These are phyloP conservation scores for Gonapodya sp. DNA, from an alignment of 192 early-diverging fungal genomes.

Conservation along the genomic window DNA sequence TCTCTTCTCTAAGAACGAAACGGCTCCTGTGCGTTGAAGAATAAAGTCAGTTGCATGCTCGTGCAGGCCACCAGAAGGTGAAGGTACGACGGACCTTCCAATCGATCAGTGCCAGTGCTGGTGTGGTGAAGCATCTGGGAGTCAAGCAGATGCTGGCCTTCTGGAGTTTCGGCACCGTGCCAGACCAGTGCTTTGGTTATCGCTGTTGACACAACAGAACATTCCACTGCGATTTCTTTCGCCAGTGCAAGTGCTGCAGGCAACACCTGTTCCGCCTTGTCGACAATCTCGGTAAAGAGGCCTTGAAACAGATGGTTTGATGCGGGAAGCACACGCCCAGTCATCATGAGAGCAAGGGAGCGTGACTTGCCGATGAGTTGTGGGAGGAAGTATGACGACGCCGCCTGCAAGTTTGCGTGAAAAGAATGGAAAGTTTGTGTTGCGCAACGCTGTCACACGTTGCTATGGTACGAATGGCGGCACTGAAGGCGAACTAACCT, in stretches of 20 bases:
- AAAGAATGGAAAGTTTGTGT: too few relatives aligned
- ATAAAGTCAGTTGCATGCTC: neutral
- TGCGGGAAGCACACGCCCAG: slow-evolving; percentile 14
- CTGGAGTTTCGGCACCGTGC: slow-evolving; percentile 11
- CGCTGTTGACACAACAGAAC: neutral
- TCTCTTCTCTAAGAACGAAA: neutral
- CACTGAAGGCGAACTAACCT: too few relatives aligned
- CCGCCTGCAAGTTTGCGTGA: too few relatives aligned
- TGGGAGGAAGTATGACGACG: slow-evolving; percentile 11
- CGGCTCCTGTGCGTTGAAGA: neutral
- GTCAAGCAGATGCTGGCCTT: slow-evolving; percentile 16
- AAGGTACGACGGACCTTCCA: neutral
- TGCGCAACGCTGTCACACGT: too few relatives aligned
- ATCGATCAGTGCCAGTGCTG: slow-evolving; percentile 10
- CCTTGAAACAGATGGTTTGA: neutral
- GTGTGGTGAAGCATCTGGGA: neutral
- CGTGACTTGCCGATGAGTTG: slow-evolving; percentile 19
- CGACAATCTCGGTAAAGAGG: slow-evolving; percentile 16
- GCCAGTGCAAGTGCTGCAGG: slow-evolving; percentile 9
- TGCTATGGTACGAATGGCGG: too few relatives aligned
- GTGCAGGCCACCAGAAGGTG: neutral
- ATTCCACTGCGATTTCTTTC: neutral
- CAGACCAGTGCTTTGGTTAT: slow-evolving; percentile 13
- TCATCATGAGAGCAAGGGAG: slow-evolving; percentile 18
- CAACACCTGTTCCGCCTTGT: slow-evolving; percentile 18